Evolutionary conservation across 1,284 basidiomycete genomes (phyloP), one percentile per base, ranked within the genome.

Genomic region (Sporisorium iseilematis-ciliati): DNA sequence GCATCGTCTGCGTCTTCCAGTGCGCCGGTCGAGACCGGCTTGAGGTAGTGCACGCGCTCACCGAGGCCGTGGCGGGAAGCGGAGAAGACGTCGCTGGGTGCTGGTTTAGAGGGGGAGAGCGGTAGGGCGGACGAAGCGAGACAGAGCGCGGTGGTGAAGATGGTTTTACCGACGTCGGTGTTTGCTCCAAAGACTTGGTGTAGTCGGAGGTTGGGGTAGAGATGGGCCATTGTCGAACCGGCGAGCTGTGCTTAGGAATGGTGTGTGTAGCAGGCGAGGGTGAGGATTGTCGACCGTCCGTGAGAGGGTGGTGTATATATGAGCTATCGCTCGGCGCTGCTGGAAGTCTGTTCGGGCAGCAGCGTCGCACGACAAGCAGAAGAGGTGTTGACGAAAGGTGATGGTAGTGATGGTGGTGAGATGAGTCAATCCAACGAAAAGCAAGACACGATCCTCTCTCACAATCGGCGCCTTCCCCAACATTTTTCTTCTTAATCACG

Each of bases 81-180:
- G 12, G 55, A 16, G 25, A 66, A 65, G 11, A 67, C 74, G 43
- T 71, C 65, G 3, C 11, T 33, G 2, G 69, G 69, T 41, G 45
- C 18, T 25, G 29, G 4, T 12, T 26, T 23, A 11, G 51, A 52
- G n/a, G 55, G 6, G 7, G 21, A 52, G 12, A 65, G 51, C 0
- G 75, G 77, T 0, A 75, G 68, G 3, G 67, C 60, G 7, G 80
- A 69, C 7, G 79, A 78, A 21, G 84, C 84, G 20, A 83, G 70
- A 26, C 75, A 79, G 42, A 83, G 73, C 2, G 80, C 84, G 6
- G 84, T 85, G n/a, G 83, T 74, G 61, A 85, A 82, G 57, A 85
- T 81, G 18, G 84, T 84, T 75, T 85, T 85, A 65, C 84, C 84
- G 1, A 84, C 84, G 51, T 85, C 84, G 7, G 84, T 85, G 61